Evolutionary conservation across 495 filamentous ascomycete genomes (phyloP).

Genomic region (Lepraria neglecta): DNA sequence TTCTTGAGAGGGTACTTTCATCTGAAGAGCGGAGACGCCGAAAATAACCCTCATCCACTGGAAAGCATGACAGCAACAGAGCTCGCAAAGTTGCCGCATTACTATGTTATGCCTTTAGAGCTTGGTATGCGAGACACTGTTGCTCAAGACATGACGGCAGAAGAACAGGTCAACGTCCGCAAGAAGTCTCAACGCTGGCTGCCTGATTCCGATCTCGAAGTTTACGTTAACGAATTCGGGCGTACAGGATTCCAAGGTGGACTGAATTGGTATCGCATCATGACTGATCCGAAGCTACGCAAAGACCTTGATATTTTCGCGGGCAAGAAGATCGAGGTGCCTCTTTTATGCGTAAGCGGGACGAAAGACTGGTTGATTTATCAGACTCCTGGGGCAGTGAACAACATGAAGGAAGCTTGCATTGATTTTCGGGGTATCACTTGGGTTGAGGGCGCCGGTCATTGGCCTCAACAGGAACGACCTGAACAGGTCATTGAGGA

Average conservation of each 20-base stretch:
- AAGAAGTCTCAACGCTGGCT: conserved; percentile 41
- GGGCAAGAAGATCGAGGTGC: conserved; percentile 57
- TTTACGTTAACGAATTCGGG: conserved; percentile 55
- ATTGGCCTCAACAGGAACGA: conserved; percentile 64
- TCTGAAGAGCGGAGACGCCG: conserved; percentile 53
- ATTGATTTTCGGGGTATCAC: conserved; percentile 46
- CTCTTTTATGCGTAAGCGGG: conserved; percentile 53
- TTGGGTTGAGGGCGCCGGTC: conserved; percentile 53
- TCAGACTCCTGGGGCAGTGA: conserved; percentile 57
- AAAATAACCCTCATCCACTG: conserved; percentile 50
- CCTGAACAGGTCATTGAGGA: conserved; percentile 48
- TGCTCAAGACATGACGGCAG: conserved; percentile 45
- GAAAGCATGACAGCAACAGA: conserved; percentile 49
- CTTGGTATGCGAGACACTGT: conserved; percentile 54
- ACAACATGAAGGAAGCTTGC: conserved; percentile 49
- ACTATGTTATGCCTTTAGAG: conserved; percentile 60
- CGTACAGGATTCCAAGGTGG: conserved; percentile 68
- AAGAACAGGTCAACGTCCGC: conserved; percentile 33
- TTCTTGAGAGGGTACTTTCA: conserved; percentile 65
- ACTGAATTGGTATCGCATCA: conserved; percentile 62
- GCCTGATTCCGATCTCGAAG: conserved; percentile 46
- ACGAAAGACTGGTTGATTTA: conserved; percentile 61
- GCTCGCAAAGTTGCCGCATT: conserved; percentile 54
- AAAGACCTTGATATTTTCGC: conserved; percentile 54
- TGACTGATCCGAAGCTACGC: conserved; percentile 43